Evolutionary conservation across 2,329 filamentous ascomycete species (phyloP).

Genomic region (Fusarium scirpi): DNA sequence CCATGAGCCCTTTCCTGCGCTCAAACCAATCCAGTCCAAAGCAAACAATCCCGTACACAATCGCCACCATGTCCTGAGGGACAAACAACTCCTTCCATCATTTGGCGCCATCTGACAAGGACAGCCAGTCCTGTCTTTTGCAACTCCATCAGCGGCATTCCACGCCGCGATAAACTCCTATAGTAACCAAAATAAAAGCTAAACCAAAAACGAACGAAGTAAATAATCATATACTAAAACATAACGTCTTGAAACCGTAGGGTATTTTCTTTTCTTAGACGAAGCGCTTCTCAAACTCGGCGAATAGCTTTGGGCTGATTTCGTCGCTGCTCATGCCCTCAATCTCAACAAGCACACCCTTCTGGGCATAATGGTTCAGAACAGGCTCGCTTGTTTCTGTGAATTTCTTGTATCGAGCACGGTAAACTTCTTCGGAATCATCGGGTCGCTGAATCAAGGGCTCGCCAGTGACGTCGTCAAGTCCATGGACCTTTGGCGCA

Average conservation of each 20-base stretch:
- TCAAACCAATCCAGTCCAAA: slow-evolving; percentile 7
- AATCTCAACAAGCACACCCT: slow-evolving; percentile 87
- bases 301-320: slow-evolving; percentile 89
- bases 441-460: slow-evolving; percentile 83
- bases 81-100: slow-evolving; percentile 26
- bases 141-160: slow-evolving; percentile 42
- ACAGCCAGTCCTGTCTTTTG: slow-evolving; percentile 24
- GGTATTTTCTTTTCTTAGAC: slow-evolving; percentile 42
- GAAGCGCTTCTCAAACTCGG: slow-evolving; percentile 85
- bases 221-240: slow-evolving; percentile 23
- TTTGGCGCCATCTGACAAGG: slow-evolving; percentile 23
- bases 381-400: slow-evolving; percentile 87
- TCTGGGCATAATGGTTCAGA: slow-evolving; percentile 87
- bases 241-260: slow-evolving; percentile 22
- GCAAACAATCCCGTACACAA: slow-evolving; percentile 12
- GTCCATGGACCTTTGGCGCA: slow-evolving; percentile 80
- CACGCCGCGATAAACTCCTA: slow-evolving; percentile 43
- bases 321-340: slow-evolving; percentile 92
- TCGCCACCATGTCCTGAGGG: slow-evolving; percentile 21
- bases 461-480: slow-evolving; percentile 93
- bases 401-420: slow-evolving; percentile 82
- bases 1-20: slow-evolving; percentile 11
- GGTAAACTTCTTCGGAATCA: slow-evolving; percentile 89
- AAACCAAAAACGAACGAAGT: slow-evolving; percentile 16
- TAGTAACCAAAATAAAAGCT: slow-evolving; percentile 20